Evolutionary conservation across 164 flowering plant species (phyloP), one percentile per base, ranked within the genome.

Genomic region (Warburgia ugandensis): DNA sequence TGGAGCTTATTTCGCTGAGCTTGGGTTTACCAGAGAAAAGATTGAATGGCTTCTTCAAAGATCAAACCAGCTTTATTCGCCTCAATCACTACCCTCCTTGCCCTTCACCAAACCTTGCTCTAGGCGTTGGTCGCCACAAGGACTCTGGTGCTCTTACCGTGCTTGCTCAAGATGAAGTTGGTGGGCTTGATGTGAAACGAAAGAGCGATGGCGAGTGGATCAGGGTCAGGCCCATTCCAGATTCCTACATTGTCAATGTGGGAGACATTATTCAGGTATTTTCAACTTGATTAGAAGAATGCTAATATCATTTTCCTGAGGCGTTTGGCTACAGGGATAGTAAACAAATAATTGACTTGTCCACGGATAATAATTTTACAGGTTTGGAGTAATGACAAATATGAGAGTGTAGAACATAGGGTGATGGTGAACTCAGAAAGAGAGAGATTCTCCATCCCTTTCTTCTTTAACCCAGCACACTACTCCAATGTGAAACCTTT

Each of bases 191-290:
- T 35, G 79, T 79, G 3, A 77, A 61, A 59, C 53, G 76, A 3
- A 75, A 68, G 48, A 29, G 68, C 0, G 77, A 75, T 48, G 78
- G 78, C 6, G 63, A 71, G 45, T 77, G 86, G 86, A 25, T 73
- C 27, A 38, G 41, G 0, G 74, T 77, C 25, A 71, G 62, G 29
- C 77, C 83, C 1, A 69, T 56, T n/a, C 68, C 80, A 6, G 52
- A 58, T 62, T 73, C 83, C 17, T 77, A 33, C 47, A 72, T 80
- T 55, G 57, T 80, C 58, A 80, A 77, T 22, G 66, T 80, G 47
- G 86, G 86, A 22, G 83, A 80, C 32, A 44, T 68, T 11, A 42
- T 73, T 61, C 83, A 80, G 78, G 86, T 80, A 62, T 23, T 3
- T 3, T 13, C 10, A 19, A 17, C 23, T 29, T 19, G 38, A 48